These are phyloP conservation scores for Yarrowia phangngaensis DNA, from an alignment of 805 yeast species.

Conservation along the genomic window DNA sequence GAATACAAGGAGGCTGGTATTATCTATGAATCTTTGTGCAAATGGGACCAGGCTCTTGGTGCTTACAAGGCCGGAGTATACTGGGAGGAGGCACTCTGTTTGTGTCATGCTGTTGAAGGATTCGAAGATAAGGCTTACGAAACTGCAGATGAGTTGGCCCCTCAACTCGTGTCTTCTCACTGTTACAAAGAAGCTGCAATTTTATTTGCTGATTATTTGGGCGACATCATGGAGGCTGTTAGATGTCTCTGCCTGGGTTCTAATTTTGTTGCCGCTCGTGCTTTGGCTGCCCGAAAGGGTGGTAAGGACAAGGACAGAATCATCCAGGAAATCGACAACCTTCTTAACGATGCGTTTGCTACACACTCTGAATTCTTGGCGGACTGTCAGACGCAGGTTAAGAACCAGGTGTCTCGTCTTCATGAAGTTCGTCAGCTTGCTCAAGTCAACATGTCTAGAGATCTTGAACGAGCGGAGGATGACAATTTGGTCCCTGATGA, in stretches of 20 bases:
- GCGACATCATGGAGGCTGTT: constrained; percentile 60
- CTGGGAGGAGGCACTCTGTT: constrained; percentile 76
- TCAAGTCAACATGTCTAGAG: constrained; percentile 77
- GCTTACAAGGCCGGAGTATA: constrained; percentile 64
- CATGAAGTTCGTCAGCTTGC: constrained; percentile 83
- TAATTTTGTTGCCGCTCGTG: constrained; percentile 68
- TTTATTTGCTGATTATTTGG: constrained; percentile 60
- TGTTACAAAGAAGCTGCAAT: constrained; percentile 77
- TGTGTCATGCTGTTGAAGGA: constrained; percentile 31
- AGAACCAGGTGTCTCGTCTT: constrained; percentile 76
- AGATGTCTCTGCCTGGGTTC: constrained; percentile 69
- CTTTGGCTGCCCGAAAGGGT: constrained; percentile 48
- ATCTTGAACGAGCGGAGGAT: constrained; percentile 53
- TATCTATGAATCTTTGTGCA: constrained; percentile 64
- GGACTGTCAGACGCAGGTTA: constrained; percentile 85
- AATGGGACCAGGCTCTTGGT: constrained; percentile 59
- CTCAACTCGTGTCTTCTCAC: constrained; percentile 53
- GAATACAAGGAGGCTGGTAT: constrained; percentile 72
- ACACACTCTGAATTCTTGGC: constrained; percentile 80
- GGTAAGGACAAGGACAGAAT: constrained; percentile 5
- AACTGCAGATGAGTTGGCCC: constrained; percentile 58
- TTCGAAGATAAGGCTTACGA: constrained; percentile 44
- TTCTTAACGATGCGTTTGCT: constrained; percentile 78
- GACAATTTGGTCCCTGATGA: constrained; percentile 90
- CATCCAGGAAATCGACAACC: constrained; percentile 31